Evolutionary conservation across 805 yeast species (phyloP), one percentile per base, ranked within the genome.

Genomic region (Saturnispora silvae): DNA sequence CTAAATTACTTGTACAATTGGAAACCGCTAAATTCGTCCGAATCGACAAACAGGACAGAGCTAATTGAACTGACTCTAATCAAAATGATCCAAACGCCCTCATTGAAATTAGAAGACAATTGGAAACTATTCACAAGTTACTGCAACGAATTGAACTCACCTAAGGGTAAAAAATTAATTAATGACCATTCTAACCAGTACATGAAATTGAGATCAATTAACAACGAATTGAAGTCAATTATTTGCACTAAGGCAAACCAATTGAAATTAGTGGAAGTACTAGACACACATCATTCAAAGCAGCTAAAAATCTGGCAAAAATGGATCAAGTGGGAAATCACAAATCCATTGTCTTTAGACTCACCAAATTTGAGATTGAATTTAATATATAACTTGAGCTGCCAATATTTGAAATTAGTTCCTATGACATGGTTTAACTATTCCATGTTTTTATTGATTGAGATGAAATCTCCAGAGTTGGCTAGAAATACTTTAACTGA

Each of bases 61-160:
- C 63, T 78, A 50, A 71, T 81, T 33, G 68, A 97, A 48, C 77
- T 75, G 44, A 67, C 81, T 4, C 84, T 79, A 56, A 73, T 80
- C 46, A 71, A 71, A 41, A 75, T 81, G 45, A 65, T 86, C 15
- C 63, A 70, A n/a, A 67, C 76, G n/a, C 98, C 98, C 4, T 66
- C 83, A 20, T 69, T 70, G 34, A 74, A 76, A 42, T 61, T 89
- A 33, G 96, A 87, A 53, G 67, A 65, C 17, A 64, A 81, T 39
- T 89, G 98, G 98, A 41, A 75, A 65, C 35, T 45, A n/a, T 89
- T 86, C 57, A 78, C 83, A 17, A 65, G 68, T 41, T 92, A 92
- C 76, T 97, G 89, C 57, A 83, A 77, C 48, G 79, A 76, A 27
- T 65, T 44, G 11, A 80, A 25, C 17, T 8, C 35, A 8, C 62